phyloP scores from a whole-genome alignment of 192 early-diverging fungal species.

The Gaertneriomyces sp. region DNA sequence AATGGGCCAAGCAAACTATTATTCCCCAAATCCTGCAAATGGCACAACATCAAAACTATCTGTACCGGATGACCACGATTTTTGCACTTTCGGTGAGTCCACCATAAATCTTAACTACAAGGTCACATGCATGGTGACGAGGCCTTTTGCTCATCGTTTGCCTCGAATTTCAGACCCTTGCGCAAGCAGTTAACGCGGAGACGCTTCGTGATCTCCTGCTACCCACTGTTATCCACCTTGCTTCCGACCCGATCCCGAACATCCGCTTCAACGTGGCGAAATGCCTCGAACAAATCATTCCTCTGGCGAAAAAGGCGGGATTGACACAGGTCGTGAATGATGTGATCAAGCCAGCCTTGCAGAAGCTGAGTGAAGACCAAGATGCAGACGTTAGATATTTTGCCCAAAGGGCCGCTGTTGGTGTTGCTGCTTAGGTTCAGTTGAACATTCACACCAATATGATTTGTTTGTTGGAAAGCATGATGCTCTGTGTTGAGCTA shows the following conservation, averaged over 20 bases:
- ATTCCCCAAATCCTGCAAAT: conserved; percentile 91
- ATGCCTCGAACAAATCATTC: conserved; percentile 79
- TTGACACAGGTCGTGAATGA: conserved; percentile 59
- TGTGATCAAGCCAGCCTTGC: conserved; percentile 76
- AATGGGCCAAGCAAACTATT: conserved; percentile 93
- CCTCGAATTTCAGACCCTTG: conserved; percentile 63
- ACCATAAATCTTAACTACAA: background rate
- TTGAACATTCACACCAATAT: no score
- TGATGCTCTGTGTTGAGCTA: no score
- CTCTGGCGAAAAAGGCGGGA: conserved; percentile 64
- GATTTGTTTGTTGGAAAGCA: no score
- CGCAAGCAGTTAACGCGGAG: conserved; percentile 79
- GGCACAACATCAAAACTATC: conserved; percentile 88
- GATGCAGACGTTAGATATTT: conserved; percentile 95
- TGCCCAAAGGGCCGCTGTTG: conserved; percentile 64
- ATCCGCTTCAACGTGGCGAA: conserved; percentile 99
- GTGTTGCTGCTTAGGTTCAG: no score
- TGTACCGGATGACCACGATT: conserved; percentile 97
- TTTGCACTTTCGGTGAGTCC: conserved; percentile 83
- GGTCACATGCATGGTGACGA: background rate
- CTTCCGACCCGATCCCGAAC: conserved; percentile 95
- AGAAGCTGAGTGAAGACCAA: conserved; percentile 78
- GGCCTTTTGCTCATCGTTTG: background rate
- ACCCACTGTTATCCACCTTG: conserved; percentile 79
- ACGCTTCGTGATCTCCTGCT: conserved; percentile 85